A percentile compares a stretch with the other conserved stretches of the same genome.
These are phyloP conservation scores for Silene uniflora DNA, from an alignment of 148 eudicot species.

Conservation along the genomic window DNA sequence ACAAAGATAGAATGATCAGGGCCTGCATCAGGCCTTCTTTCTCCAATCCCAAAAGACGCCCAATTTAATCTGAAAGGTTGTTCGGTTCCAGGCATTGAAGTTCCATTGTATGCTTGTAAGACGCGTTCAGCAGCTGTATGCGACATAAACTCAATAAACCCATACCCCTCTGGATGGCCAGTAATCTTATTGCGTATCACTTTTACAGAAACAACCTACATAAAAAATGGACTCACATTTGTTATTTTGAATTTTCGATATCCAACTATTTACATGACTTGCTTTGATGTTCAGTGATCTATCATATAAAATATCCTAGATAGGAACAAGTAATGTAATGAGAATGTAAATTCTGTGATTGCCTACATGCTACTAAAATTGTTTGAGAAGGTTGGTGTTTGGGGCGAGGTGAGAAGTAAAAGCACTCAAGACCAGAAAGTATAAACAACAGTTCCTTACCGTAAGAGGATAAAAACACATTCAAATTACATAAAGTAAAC, in stretches of 20 bases:
- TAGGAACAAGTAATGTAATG: too few species aligned
- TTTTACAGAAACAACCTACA: slow-evolving; percentile 81
- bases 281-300: neutral
- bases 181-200: slow-evolving; percentile 85
- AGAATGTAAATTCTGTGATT: too few species aligned
- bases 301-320: too few species aligned
- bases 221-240: neutral
- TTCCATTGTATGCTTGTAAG: slow-evolving; percentile 77
- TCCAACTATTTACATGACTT: slow-evolving; percentile 1
- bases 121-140: slow-evolving; percentile 84
- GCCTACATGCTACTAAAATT: too few species aligned
- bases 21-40: slow-evolving; percentile 69
- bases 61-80: slow-evolving; percentile 84
- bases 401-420: too few species aligned
- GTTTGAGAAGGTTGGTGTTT: too few species aligned
- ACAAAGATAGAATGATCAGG: slow-evolving; percentile 97
- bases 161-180: slow-evolving; percentile 97
- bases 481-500: neutral
- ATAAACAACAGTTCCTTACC: too few species aligned
- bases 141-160: slow-evolving; percentile 85
- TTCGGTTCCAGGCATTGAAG: slow-evolving; percentile 91
- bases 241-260: neutral
- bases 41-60: slow-evolving; percentile 98
- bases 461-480: neutral
- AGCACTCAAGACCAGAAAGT: too few species aligned